These are phyloP conservation scores for Buddleja alternifolia DNA, from an alignment of 257 asterid genomes.

Conservation along the genomic window DNA sequence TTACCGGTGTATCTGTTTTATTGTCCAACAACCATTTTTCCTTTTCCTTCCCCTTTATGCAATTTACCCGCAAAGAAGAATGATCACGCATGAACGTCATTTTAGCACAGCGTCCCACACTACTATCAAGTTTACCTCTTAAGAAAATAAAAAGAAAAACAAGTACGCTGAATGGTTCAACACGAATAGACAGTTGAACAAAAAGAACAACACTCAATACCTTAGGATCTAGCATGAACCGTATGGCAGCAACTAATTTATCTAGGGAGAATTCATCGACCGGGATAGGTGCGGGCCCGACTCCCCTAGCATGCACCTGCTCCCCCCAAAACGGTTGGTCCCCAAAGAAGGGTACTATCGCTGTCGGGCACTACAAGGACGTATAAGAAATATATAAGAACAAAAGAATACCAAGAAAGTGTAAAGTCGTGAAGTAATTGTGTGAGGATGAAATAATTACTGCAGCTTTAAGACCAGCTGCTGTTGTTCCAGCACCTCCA, in stretches of 20 bases:
- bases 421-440: not conserved
- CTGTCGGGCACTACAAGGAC: constrained; percentile 73
- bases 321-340: constrained; percentile 97
- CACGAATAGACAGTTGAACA: not conserved
- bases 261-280: constrained; percentile 78
- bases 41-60: too few species aligned
- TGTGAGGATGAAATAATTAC: constrained; percentile 37
- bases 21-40: too few species aligned
- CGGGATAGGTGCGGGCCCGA: constrained; percentile 90
- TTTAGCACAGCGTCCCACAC: too few species aligned
- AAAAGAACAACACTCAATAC: constrained; percentile 33
- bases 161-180: too few species aligned
- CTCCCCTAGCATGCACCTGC: constrained; percentile 81
- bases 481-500: constrained; percentile 99
- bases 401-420: not conserved
- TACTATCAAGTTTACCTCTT: too few species aligned
- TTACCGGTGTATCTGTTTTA: too few species aligned
- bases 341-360: constrained; percentile 92
- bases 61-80: too few species aligned
- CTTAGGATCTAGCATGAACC: constrained; percentile 73
- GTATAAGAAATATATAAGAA: constrained; percentile 2
- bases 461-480: constrained; percentile 95
- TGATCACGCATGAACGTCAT: too few species aligned
- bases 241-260: constrained; percentile 77
- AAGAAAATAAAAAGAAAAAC: too few species aligned